Percentiles rank a stretch among this genome's conserved stretches.
These are phyloP conservation scores for Neurospora sp. DNA, from an alignment of 495 filamentous ascomycete genomes.

Conservation along the genomic window DNA sequence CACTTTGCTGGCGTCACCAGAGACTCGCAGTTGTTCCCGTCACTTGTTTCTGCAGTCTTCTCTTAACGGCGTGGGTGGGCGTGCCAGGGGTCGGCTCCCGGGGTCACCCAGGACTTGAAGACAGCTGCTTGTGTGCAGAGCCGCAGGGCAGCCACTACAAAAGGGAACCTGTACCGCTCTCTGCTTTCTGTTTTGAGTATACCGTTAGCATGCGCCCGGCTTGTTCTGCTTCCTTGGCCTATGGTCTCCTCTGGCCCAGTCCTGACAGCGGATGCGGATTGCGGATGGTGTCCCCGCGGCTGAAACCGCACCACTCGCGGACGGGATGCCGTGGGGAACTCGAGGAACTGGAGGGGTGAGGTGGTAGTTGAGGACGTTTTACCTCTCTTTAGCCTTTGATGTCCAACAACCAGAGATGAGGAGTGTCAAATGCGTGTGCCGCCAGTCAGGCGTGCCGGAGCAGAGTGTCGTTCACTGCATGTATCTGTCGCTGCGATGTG, in stretches of 20 bases:
- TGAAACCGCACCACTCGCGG: neutral
- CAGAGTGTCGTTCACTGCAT: neutral
- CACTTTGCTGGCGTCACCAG: neutral
- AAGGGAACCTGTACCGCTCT: neutral
- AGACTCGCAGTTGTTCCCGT: neutral
- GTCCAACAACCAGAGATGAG: neutral
- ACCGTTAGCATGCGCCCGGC: neutral
- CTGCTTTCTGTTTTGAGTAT: neutral
- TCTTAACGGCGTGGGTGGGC: neutral
- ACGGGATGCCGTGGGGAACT: neutral
- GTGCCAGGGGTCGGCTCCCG: neutral
- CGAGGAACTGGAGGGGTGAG: neutral
- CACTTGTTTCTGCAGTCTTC: neutral
- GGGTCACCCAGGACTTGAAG: neutral
- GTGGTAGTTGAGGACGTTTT: neutral
- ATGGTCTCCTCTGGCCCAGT: neutral
- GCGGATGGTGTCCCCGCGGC: neutral
- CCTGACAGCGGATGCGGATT: neutral
- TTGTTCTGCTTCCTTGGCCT: neutral
- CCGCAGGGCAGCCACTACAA: neutral
- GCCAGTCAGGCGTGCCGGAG: neutral
- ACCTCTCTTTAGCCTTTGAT: neutral
- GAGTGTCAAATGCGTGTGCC: neutral
- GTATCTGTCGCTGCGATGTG: neutral
- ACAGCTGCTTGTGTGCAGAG: neutral